These are phyloP conservation scores for Aspergillus wentii DNA, from an alignment of 495 filamentous ascomycete species.

Conservation along the genomic window DNA sequence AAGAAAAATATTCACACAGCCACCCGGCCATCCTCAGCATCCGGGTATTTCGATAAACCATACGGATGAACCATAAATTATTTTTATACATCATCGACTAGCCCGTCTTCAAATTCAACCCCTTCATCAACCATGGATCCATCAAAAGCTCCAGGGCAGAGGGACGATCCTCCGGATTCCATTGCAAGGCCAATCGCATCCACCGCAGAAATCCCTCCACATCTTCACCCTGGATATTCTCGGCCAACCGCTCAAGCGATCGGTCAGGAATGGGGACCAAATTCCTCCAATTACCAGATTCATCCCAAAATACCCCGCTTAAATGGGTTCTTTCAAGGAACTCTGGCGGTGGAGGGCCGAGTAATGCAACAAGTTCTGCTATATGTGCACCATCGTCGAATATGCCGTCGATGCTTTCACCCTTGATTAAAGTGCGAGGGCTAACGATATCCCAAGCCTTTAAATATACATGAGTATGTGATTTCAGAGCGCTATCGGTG, in stretches of 20 bases:
- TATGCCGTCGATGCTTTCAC: conserved; percentile 10
- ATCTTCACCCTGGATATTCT: conserved; percentile 10
- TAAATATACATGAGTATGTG: neutral
- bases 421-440: conserved; percentile 10
- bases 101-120: neutral
- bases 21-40: no score
- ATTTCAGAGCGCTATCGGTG: neutral
- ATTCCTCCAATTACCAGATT: conserved; percentile 17
- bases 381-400: conserved; percentile 26
- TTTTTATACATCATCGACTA: no score
- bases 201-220: conserved; percentile 31
- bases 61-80: no score
- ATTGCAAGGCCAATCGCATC: conserved; percentile 35
- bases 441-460: conserved; percentile 16
- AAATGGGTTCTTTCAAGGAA: conserved; percentile 20
- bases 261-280: conserved; percentile 13
- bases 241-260: conserved; percentile 5
- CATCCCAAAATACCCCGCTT: conserved; percentile 18
- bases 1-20: no score
- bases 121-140: conserved; percentile 35
- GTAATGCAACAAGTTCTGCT: conserved; percentile 32
- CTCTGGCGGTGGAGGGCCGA: conserved; percentile 33
- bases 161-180: conserved; percentile 34
- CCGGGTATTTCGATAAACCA: no score
- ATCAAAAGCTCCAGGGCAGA: conserved; percentile 34